These are phyloP conservation scores for Alternaria hordeiaustralica DNA, from an alignment of 2,329 filamentous ascomycete genomes.

Conservation along the genomic window DNA sequence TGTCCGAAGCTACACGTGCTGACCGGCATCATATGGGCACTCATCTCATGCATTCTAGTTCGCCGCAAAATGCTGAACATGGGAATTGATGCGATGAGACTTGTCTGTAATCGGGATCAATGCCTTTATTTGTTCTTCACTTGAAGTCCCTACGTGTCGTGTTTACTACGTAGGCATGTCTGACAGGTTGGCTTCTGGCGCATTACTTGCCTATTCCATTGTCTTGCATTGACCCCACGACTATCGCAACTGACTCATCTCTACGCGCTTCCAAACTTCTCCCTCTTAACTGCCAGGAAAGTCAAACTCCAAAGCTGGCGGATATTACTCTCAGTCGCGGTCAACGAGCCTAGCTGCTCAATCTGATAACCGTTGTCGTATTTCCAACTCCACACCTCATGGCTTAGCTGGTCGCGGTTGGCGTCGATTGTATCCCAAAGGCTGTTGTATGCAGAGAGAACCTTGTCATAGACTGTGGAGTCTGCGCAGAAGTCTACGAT, in stretches of 20 bases:
- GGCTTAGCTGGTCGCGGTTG: constrained; percentile 60
- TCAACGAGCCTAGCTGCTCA: constrained; percentile 59
- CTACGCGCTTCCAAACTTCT: constrained; percentile 27
- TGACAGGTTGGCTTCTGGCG: not conserved
- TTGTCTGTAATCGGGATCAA: not conserved
- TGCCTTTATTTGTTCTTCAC: not conserved
- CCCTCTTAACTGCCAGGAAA: constrained; percentile 61
- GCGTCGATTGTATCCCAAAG: constrained; percentile 68
- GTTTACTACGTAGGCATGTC: not conserved
- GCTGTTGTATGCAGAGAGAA: constrained; percentile 61
- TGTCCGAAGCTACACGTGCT: not conserved
- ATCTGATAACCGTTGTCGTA: constrained; percentile 60
- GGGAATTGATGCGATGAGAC: not conserved
- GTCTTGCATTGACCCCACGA: not conserved
- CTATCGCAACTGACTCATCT: not conserved
- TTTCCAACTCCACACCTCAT: constrained; percentile 69
- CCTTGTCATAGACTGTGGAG: constrained; percentile 51
- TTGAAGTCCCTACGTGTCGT: not conserved
- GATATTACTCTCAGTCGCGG: constrained; percentile 61
- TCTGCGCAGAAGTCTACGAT: constrained; percentile 60
- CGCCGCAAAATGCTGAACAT: not conserved
- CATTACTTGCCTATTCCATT: not conserved
- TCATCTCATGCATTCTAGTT: not conserved
- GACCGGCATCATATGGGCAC: not conserved
- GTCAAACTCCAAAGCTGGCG: constrained; percentile 66